Conservation (phyloP, 192 early-diverging fungal species). For the Coemansia sp. region DNA sequence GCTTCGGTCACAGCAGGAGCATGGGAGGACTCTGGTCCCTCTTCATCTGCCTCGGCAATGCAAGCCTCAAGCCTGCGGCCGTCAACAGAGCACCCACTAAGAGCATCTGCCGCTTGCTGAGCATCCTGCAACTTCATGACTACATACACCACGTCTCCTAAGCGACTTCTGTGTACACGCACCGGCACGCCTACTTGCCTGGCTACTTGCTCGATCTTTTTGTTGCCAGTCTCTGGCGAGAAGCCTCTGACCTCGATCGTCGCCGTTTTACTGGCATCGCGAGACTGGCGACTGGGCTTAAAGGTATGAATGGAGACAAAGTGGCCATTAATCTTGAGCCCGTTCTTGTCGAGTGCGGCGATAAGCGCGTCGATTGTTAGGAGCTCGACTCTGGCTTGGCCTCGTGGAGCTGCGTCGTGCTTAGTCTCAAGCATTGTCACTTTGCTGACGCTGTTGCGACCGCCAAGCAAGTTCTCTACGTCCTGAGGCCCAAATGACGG, state of each 20-base stretch:
- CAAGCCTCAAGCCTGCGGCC: slow-evolving; percentile 14
- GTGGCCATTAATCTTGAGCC: slow-evolving; percentile 17
- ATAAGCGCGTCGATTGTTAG: slow-evolving; percentile 21
- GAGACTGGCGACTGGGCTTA: slow-evolving; percentile 16
- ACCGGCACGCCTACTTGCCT: slow-evolving; percentile 23
- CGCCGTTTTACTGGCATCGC: background rate
- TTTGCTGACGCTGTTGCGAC: background rate
- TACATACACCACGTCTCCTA: slow-evolving; percentile 31
- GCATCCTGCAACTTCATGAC: slow-evolving; percentile 27
- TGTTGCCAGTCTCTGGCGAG: slow-evolving; percentile 37
- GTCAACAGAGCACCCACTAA: slow-evolving; percentile 30
- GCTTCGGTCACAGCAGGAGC: background rate
- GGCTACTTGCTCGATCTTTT: slow-evolving; percentile 36
- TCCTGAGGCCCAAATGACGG: slow-evolving; percentile 7
- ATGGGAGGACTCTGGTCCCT: background rate
- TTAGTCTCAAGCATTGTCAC: slow-evolving; percentile 26
- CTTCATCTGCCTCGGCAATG: background rate
- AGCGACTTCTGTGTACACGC: slow-evolving; percentile 33
- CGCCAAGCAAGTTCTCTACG: slow-evolving; percentile 25
- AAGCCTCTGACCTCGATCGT: slow-evolving; percentile 40
- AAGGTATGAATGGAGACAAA: slow-evolving; percentile 41
- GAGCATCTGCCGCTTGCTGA: slow-evolving; percentile 14
- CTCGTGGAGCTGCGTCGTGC: slow-evolving; percentile 17
- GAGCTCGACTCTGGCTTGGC: slow-evolving; percentile 33
- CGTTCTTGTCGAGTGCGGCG: slow-evolving; percentile 43